phyloP scores from a whole-genome alignment of 257 asterid genomes.

The Ilex asprella region DNA sequence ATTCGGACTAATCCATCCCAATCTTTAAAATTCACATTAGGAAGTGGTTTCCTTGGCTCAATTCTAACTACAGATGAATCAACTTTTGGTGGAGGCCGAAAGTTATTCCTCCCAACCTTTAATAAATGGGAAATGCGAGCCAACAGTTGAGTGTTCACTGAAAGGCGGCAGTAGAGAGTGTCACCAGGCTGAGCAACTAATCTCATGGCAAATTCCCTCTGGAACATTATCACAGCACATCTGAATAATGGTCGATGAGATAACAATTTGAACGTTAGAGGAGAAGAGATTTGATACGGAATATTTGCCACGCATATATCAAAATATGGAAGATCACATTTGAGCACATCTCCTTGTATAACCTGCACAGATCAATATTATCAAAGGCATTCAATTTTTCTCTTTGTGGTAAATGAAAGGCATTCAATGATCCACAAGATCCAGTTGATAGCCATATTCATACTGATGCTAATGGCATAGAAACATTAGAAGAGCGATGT shows the following conservation, averaged over 20 bases:
- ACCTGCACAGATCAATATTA: slow-evolving; percentile 37
- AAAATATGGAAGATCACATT: slow-evolving; percentile 88
- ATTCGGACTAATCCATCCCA: slow-evolving; percentile 97
- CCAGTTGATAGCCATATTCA: not conserved
- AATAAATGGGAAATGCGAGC: slow-evolving; percentile 80
- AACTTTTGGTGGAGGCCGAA: slow-evolving; percentile 96
- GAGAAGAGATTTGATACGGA: slow-evolving; percentile 93
- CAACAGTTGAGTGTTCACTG: slow-evolving; percentile 86
- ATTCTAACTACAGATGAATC: slow-evolving; percentile 94
- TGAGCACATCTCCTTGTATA: slow-evolving; percentile 89
- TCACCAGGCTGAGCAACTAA: slow-evolving; percentile 98
- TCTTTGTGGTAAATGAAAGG: too few relatives aligned
- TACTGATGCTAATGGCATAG: too few relatives aligned
- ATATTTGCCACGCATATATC: slow-evolving; percentile 96
- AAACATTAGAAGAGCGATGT: too few relatives aligned
- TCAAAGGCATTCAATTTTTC: too few relatives aligned
- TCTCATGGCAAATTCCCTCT: slow-evolving; percentile 93
- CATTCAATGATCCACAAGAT: not conserved
- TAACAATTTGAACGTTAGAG: slow-evolving; percentile 74
- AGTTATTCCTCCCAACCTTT: slow-evolving; percentile 86
- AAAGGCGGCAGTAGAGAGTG: slow-evolving; percentile 78
- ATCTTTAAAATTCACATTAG: slow-evolving; percentile 80
- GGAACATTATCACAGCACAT: slow-evolving; percentile 95
- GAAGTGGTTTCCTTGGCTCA: slow-evolving; percentile 80
- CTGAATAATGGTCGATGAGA: slow-evolving; percentile 85